Evolutionary conservation across 2,329 filamentous ascomycete genomes (phyloP), one percentile per base, ranked within the genome.

Genomic region (Pyrenochaeta sp.): DNA sequence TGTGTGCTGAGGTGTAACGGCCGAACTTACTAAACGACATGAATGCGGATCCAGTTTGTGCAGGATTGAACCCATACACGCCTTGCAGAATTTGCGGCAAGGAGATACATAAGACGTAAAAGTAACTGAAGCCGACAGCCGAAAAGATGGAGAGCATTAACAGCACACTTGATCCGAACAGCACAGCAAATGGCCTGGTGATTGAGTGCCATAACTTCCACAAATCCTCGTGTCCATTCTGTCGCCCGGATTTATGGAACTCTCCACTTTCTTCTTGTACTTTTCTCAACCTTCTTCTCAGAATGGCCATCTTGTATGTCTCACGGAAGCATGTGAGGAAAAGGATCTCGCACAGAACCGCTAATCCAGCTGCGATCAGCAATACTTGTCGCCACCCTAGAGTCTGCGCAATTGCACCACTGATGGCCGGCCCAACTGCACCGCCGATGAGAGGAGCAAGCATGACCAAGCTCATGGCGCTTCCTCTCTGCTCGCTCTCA

Each of bases 231-330:
- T 59, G 58, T 21, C 30, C 41, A 20, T 30, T 52, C 23, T 56
- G 53, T 10, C 32, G 31, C 29, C 51, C 45, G 24, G 37, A 14
- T 28, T 40, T 7, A 39, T 26, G 20, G 31, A 51, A 40, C 23
- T 51, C 51, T 17, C 52, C 48, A 28, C 40, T 48, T 26, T 54
- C 42, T 13, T 57, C 44, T 29, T 51, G 59, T 18, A 58, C 47
- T 42, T 35, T 61, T 37, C 45, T 63, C 38, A 50, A 45, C 44
- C 41, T 63, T 20, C 36, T 44, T 44, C 52, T 60, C 28, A 86
- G 65, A 31, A 86, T 82, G 1, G 75, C 69, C 27, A 83, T 74
- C 56, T 78, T 80, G 65, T 86, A 87, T 9, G 84, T 87, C 69
- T 87, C 84, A 5, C 75, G 68, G 56, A 81, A 83, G 55, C 70